Conservation (phyloP, 192 early-diverging fungal species). For the Coemansia sp. region DNA sequence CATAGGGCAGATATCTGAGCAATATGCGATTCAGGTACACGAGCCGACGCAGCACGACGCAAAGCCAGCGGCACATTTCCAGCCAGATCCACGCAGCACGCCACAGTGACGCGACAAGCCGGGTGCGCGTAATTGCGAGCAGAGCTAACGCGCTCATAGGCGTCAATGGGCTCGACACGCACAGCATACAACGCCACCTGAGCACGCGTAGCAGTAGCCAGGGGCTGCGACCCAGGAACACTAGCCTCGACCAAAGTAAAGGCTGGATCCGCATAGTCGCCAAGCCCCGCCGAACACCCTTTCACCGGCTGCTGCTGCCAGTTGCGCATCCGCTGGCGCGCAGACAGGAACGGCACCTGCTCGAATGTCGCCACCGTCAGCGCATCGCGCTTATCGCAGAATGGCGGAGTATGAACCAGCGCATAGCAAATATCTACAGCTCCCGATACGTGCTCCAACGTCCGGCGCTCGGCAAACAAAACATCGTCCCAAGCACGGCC, state of each 20-base stretch:
- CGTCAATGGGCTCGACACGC: slow-evolving; percentile 50
- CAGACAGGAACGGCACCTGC: slow-evolving; percentile 28
- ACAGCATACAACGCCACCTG: slow-evolving; percentile 34
- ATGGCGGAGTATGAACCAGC: slow-evolving; percentile 27
- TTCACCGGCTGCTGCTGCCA: slow-evolving; percentile 23
- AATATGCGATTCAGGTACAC: slow-evolving; percentile 25
- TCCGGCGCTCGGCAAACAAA: slow-evolving; percentile 33
- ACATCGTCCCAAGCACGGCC: slow-evolving; percentile 24
- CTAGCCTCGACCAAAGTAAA: slow-evolving; percentile 51
- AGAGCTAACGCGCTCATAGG: slow-evolving; percentile 38
- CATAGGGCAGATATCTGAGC: slow-evolving; percentile 14
- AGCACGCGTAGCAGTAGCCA: slow-evolving; percentile 29
- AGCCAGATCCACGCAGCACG: slow-evolving; percentile 39
- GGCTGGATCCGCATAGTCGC: slow-evolving; percentile 37
- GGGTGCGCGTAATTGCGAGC: slow-evolving; percentile 21
- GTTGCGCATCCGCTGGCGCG: slow-evolving; percentile 41
- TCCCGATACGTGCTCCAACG: slow-evolving; percentile 21
- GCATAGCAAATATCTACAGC: slow-evolving; percentile 29
- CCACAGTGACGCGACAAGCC: slow-evolving; percentile 44
- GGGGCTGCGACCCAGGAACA: slow-evolving; percentile 51
- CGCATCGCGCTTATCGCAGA: slow-evolving; percentile 39
- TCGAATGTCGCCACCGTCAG: slow-evolving; percentile 28
- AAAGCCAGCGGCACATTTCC: slow-evolving; percentile 47
- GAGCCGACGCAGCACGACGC: slow-evolving; percentile 36
- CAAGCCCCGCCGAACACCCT: slow-evolving; percentile 8